Conservation (phyloP, 2,329 filamentous ascomycete species). For the Aspergillus sp. region DNA sequence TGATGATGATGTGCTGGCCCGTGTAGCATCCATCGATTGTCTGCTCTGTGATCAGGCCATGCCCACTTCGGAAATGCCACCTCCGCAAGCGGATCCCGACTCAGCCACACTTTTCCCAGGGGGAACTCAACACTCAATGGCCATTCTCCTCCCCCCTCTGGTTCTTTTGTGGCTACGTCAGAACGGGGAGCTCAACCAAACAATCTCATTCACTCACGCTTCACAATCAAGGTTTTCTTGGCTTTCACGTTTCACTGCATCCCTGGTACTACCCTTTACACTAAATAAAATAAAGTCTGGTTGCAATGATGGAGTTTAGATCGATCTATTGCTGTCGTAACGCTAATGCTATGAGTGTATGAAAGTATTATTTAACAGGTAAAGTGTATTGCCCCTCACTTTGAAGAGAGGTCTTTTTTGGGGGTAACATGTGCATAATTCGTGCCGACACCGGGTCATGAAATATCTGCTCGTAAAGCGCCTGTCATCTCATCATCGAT, state of each 20-base stretch:
- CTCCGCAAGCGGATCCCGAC: conserved; percentile 2
- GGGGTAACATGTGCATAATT: conserved; percentile 14
- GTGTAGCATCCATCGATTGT: neutral
- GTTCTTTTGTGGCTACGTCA: no score
- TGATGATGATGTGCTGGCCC: neutral
- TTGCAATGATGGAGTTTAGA: neutral
- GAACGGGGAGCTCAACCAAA: no score
- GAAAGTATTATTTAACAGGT: neutral
- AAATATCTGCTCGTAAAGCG: conserved; percentile 13
- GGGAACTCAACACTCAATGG: no score
- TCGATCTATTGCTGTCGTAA: neutral
- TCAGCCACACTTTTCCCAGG: neutral
- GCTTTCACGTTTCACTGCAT: no score
- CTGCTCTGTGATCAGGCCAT: neutral
- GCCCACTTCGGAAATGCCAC: neutral
- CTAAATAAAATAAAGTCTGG: no score
- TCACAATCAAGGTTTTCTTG: no score
- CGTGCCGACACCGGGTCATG: conserved; percentile 7
- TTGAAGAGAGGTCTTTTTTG: neutral
- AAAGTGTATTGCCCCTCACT: neutral
- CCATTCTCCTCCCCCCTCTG: no score
- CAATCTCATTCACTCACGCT: no score
- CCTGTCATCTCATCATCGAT: neutral
- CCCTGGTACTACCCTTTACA: no score
- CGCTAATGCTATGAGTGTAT: neutral